Conservation (phyloP, 176 grass and related monocot species). For the Cocos nucifera region DNA sequence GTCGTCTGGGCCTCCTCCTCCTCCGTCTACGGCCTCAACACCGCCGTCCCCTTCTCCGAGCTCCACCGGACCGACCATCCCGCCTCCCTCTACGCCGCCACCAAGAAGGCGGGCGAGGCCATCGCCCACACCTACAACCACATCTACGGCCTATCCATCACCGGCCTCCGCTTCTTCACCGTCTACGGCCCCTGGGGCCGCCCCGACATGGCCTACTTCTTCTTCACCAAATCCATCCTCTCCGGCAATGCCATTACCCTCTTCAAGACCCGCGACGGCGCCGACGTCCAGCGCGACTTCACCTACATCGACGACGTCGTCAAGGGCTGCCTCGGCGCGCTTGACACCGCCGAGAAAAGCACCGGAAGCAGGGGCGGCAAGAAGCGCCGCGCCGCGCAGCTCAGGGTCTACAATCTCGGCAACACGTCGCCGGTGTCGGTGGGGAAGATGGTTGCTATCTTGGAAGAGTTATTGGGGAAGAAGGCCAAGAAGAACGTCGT, state of each 20-base stretch:
- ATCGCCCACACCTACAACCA: slow-evolving; percentile 91
- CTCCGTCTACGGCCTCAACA: slow-evolving; percentile 90
- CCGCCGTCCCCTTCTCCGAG: slow-evolving; percentile 73
- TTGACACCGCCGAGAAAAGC: slow-evolving; percentile 69
- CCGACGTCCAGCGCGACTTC: slow-evolving; percentile 70
- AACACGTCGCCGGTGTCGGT: slow-evolving; percentile 92
- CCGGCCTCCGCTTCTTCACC: slow-evolving; percentile 92
- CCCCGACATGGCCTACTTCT: slow-evolving; percentile 99
- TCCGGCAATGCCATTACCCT: slow-evolving; percentile 74
- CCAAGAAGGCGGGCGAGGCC: slow-evolving; percentile 96
- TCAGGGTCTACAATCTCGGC: slow-evolving; percentile 89
- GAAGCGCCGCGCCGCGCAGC: slow-evolving; percentile 53
- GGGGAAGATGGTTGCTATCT: slow-evolving; percentile 67
- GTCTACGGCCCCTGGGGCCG: slow-evolving; percentile 94
- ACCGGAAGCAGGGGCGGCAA: slow-evolving; percentile 53
- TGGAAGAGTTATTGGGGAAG: slow-evolving; percentile 72
- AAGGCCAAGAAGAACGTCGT: slow-evolving; percentile 89
- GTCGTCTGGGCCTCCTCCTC: slow-evolving; percentile 87
- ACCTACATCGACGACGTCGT: slow-evolving; percentile 98
- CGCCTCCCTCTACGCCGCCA: slow-evolving; percentile 90
- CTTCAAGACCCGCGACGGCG: slow-evolving; percentile 50
- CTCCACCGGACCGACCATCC: slow-evolving; percentile 80
- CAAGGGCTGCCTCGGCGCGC: slow-evolving; percentile 70
- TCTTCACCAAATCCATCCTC: slow-evolving; percentile 62
- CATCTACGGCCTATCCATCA: slow-evolving; percentile 97